Base-by-base conservation (phyloP, 768 basidiomycete genomes). In the Lactarius deliciosus region DNA sequence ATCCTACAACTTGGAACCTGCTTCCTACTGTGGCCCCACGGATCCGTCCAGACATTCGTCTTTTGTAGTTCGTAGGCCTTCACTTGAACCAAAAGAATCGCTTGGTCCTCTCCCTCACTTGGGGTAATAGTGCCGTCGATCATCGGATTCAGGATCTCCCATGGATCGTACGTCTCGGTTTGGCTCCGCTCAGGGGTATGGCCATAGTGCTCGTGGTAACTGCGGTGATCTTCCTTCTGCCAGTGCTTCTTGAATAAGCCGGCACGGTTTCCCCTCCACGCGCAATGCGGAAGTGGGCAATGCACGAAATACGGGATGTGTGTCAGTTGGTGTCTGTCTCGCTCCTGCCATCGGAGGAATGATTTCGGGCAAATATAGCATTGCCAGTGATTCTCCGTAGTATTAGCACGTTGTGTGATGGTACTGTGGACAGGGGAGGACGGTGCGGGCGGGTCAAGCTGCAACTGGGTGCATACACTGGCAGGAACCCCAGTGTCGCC, bases 121-220 rank as follows among this genome's bases (percentile, higher is more conserved):
- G 5, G n/a, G 11, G 47, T 0, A 25, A 50, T 22, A 32, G 28
- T 13, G 30, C 32, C 25, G 20, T 6, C 20, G 30, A 7, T 56
- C 18, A 32, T 10, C 32, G 20, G 13, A 10, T n/a, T 10, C 30
- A 34, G 20, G 55, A 56, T 8, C 6, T 18, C 53, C 59, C 53
- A 28, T 1, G 30, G 53, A 20, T 65, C 22, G 10, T 65, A 65
- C 20, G 60, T 65, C 41, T 45, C 50, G 3, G n/a, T n/a, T 1
- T 56, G 5, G 0, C 2, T 10, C 41, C 28, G 2, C 16, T 34
- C 8, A 5, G 22, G 41, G 0, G 13, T 7, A 15, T 36, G n/a
- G 10, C n/a, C 30, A n/a, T 47, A 53, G 2, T 15, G 1, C 2
- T 50, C 11, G 50, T 50, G 22, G 50, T 25, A 25, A 25, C 13